phyloP scores from a whole-genome alignment of 2,329 filamentous ascomycete species.

The Botryosphaeria dothidea region DNA sequence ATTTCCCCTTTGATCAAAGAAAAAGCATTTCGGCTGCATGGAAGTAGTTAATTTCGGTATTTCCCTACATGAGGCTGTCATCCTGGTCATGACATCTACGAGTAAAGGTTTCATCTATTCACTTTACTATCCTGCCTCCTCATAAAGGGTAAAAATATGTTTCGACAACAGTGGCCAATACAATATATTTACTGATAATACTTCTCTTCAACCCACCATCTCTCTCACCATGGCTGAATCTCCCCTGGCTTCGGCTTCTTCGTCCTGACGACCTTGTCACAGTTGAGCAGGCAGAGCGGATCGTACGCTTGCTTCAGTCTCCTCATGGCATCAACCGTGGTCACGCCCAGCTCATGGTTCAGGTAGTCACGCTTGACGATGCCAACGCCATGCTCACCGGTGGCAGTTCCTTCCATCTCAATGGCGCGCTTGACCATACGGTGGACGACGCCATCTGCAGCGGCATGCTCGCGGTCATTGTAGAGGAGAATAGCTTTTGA shows the following conservation, averaged over 20 bases:
- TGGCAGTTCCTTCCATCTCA: constrained; percentile 82
- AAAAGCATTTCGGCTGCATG: no score
- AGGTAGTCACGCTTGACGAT: constrained; percentile 84
- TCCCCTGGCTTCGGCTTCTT: constrained; percentile 47
- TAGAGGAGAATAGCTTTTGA: constrained; percentile 60
- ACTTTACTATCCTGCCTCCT: not conserved
- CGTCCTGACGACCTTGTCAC: constrained; percentile 63
- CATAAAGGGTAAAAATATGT: not conserved
- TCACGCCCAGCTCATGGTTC: constrained; percentile 71
- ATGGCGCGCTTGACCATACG: constrained; percentile 85
- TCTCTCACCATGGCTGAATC: constrained; percentile 37
- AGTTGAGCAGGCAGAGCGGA: constrained; percentile 67
- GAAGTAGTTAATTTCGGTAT: not conserved
- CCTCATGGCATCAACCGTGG: constrained; percentile 79
- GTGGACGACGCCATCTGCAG: constrained; percentile 72
- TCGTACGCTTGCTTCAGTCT: constrained; percentile 82
- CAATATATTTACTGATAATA: not conserved
- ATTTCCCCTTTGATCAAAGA: no score
- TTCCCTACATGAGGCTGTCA: not conserved
- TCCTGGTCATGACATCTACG: not conserved
- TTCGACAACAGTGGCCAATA: not conserved
- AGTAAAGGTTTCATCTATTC: not conserved
- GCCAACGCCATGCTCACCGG: constrained; percentile 82
- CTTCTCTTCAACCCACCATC: not conserved
- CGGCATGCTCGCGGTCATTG: constrained; percentile 64